These are phyloP conservation scores for Leccinellum albellum DNA, from an alignment of 768 basidiomycete species.

Conservation along the genomic window DNA sequence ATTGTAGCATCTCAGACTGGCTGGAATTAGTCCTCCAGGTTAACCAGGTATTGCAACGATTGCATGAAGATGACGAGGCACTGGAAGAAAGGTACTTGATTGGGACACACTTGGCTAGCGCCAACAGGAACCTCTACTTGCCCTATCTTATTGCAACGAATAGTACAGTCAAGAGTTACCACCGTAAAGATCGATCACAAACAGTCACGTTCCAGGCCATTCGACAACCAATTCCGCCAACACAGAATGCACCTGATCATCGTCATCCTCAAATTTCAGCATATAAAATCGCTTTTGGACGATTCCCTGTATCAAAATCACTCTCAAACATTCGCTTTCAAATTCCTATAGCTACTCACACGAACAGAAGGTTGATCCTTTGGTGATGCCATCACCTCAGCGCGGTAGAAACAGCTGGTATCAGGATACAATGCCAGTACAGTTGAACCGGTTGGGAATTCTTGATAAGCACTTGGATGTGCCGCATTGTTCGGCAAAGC, in stretches of 20 bases:
- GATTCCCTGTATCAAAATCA: constrained; percentile 16
- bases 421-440: constrained; percentile 90
- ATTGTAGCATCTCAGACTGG: no score
- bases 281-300: constrained; percentile 61
- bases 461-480: constrained; percentile 67
- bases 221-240: constrained; percentile 80
- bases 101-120: no score
- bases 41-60: no score
- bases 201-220: constrained; percentile 49
- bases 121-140: no score
- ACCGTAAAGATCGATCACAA: background rate
- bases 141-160: background rate
- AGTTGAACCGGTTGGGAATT: constrained; percentile 65
- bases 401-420: constrained; percentile 87
- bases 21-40: no score
- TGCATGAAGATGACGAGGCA: no score
- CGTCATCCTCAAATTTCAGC: constrained; percentile 86
- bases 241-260: constrained; percentile 75
- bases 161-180: background rate
- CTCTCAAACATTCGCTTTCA: constrained; percentile 6
- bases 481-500: constrained; percentile 54
- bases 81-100: no score
- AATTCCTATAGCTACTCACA: constrained; percentile 28
- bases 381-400: constrained; percentile 75
- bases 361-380: constrained; percentile 37